These are phyloP conservation scores for Globisporangium cylindrosporum DNA, from an alignment of 352 stramenopile genomes.

Conservation along the genomic window DNA sequence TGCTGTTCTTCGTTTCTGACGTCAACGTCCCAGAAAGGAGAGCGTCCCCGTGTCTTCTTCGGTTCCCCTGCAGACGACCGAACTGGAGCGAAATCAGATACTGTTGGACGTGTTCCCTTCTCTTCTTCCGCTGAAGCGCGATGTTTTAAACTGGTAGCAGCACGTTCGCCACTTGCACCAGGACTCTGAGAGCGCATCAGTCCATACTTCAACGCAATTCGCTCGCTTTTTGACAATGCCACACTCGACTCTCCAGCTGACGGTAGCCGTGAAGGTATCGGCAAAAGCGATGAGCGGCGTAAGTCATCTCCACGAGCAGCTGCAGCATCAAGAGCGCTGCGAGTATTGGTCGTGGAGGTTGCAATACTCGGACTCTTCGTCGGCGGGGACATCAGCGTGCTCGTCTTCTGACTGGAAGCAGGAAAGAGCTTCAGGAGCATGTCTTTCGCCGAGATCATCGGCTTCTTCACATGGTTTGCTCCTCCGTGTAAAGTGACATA, in stretches of 20 bases:
- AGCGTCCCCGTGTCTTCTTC: constrained; percentile 3
- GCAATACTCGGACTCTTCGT: not conserved
- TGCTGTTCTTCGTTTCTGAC: constrained; percentile 17
- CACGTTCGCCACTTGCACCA: not conserved
- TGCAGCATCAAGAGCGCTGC: not conserved
- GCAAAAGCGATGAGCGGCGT: not conserved
- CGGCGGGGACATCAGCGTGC: not conserved
- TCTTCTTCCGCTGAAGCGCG: not conserved
- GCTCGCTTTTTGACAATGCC: constrained; percentile 38
- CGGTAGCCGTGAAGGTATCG: not conserved
- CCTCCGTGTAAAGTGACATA: no score
- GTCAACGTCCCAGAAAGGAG: constrained; percentile 14
- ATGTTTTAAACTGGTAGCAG: not conserved
- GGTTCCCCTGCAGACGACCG: not conserved
- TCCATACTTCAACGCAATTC: constrained; percentile 66
- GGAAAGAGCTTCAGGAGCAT: constrained; percentile 56
- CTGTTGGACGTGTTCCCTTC: not conserved
- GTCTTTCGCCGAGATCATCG: constrained; percentile 57
- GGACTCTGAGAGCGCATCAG: constrained; percentile 24
- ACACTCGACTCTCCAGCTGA: not conserved
- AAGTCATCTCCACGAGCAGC: not conserved
- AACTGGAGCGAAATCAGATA: not conserved
- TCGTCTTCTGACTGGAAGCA: constrained; percentile 9
- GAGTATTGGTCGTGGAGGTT: not conserved
- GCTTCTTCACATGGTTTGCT: constrained; percentile 27